A percentile compares a stretch with the other conserved stretches of the same genome.
Conservation (phyloP, 2,329 filamentous ascomycete species). For the Gremmenia infestans region DNA sequence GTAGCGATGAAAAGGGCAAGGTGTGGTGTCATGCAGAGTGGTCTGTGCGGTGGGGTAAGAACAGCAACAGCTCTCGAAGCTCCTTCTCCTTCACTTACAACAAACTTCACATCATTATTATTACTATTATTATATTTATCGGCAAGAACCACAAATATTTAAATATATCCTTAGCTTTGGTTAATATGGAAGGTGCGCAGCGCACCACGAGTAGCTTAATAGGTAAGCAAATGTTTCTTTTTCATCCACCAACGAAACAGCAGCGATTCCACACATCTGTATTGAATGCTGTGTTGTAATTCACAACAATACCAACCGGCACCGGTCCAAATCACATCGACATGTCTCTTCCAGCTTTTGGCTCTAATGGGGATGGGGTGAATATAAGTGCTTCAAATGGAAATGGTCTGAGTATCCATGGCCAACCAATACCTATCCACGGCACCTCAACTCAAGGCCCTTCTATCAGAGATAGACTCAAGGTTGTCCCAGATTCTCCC, state of each 20-base stretch:
- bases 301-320: background rate
- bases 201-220: conserved; percentile 24
- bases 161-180: background rate
- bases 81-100: background rate
- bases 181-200: conserved; percentile 25
- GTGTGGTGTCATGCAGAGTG: background rate
- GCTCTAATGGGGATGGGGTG: background rate
- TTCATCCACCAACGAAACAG: background rate
- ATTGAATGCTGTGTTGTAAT: background rate
- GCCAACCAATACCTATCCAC: no score
- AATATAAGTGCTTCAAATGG: background rate
- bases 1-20: conserved; percentile 2
- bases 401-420: no score
- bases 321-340: background rate
- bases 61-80: background rate
- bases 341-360: background rate
- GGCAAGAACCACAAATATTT: background rate
- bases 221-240: conserved; percentile 22
- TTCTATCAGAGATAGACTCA: no score
- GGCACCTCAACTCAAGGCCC: no score
- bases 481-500: no score
- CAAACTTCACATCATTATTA: no score
- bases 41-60: background rate
- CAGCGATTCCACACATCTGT: background rate
- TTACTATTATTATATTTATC: background rate